Evolutionary conservation across 164 flowering plant species (phyloP), one percentile per base, ranked within the genome.

Genomic region (Santalum album): DNA sequence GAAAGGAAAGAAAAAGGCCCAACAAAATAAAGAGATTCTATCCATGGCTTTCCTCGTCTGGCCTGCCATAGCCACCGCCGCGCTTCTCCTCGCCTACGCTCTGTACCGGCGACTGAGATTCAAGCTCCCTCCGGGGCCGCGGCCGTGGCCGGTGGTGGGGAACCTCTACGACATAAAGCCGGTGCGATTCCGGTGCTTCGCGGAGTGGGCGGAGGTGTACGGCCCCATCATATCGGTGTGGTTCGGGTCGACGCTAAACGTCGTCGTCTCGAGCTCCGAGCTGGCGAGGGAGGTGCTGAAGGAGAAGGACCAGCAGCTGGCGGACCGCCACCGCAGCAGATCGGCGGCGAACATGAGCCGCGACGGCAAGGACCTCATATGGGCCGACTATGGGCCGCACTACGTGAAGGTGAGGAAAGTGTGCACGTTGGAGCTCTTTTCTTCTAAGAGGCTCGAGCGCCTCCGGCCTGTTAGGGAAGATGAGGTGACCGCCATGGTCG

Each of bases 371-470:
- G 85, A 80, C 57, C 71, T 80, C 25, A 80, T 77, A 1, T 80
- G 85, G 85, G 77, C 80, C 7, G 82, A 77, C 57, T 79, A 77
- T 58, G 84, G 84, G 36, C 81, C 84, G 38, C 84, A 79, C 58
- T 77, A 79, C 62, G 81, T 79, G 0, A 79, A 79, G 65, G 78
- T 79, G 19, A 59, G 84, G 47, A 79, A 80, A 60, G 69, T 77
- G 7, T 80, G 80, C 49, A 80, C 76, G 0, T 57, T 80, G 25
- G 85, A 80, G 53, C 69, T 76, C 5, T 79, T 79, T 59, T 16
- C 84, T 5, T 65, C 73, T 11, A 79, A 79, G 63, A 54, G 81
- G 49, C 60, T 80, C 27, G 86, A 80, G 47, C 60, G 65, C n/a
- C 62, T 80, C 14, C 49, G 80, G 38, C 79, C 85, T 32, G 69